Evolutionary conservation across 164 flowering plant genomes (phyloP).

Genomic region (Aristolochia californica): DNA sequence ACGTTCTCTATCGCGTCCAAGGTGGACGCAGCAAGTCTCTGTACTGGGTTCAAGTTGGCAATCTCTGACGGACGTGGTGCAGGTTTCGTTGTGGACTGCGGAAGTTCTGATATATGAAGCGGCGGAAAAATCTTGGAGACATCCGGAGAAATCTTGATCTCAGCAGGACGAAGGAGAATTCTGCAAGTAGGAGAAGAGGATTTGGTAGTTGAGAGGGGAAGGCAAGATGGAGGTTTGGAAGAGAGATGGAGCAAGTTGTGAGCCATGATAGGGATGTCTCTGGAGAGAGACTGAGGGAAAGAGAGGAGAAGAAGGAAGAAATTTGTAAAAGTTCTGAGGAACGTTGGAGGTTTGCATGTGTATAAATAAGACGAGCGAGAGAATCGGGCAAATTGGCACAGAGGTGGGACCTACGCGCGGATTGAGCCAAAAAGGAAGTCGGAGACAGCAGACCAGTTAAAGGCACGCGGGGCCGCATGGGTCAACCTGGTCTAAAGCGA

Average conservation of each 20-base stretch:
- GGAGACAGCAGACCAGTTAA: too few species aligned
- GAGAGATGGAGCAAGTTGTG: not conserved
- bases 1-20: constrained; percentile 22
- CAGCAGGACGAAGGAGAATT: not conserved
- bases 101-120: too few species aligned
- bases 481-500: not conserved
- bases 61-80: not conserved
- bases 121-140: not conserved
- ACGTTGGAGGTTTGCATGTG: too few species aligned
- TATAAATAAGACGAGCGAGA: too few species aligned
- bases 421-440: too few species aligned
- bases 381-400: too few species aligned
- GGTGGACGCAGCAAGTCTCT: constrained; percentile 21
- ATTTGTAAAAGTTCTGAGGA: too few species aligned
- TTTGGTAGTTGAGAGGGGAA: not conserved
- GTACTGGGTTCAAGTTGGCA: constrained; percentile 22
- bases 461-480: not conserved
- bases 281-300: not conserved
- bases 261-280: not conserved
- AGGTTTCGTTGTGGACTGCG: not conserved
- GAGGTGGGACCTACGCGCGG: too few species aligned
- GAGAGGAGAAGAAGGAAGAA: not conserved
- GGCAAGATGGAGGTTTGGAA: not conserved
- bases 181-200: not conserved
- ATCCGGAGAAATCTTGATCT: not conserved